Evolutionary conservation across 352 stramenopile genomes (phyloP), one percentile per base, ranked within the genome.

Genomic region (Phytopythium delawarense): DNA sequence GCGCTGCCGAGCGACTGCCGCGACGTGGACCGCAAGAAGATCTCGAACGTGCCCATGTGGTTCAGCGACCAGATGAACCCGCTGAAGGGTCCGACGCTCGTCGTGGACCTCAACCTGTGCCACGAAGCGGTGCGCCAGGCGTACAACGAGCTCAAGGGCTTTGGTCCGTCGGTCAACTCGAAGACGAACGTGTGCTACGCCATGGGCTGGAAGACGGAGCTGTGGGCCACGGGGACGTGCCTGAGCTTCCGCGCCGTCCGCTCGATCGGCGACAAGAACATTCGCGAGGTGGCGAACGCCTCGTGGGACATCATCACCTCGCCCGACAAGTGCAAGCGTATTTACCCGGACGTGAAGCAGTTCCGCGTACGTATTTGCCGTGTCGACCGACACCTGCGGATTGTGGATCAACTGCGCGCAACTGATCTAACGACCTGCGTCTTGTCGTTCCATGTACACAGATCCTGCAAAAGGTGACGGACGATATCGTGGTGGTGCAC

Each of bases 231-330:
- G 9, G 79, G 69, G 48, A 92, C 81, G 49, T 89, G 84, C n/a
- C 53, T 92, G 21, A 91, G 81, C 63, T 92, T 91, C 64, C 80
- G 78, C 23, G 84, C 81, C 0, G 66, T 87, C 25, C 79, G 84
- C 16, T 79, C 81, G 0, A 91, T 82, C 61, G 72, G 49, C 37
- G 71, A 91, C 62, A 83, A 83, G 61, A 90, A 89, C 57, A 89
- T 91, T 40, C 76, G 74, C 6, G 81, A 92, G 46, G 79, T 91
- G 4, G 81, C 80, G 4, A 68, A 88, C 67, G 79, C 81, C 6
- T 91, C 83, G 9, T 92, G 83, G 81, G 83, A 91, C 28, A 94
- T 94, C 35, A 88, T 94, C 62, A 91, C 82, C n/a, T 89, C 79
- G 16, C 79, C 82, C 4, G 81, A 91, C 34, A 92, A 92, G 64